Base-by-base conservation (phyloP, 306 rosid species). In the Styphnolobium japonicum region DNA sequence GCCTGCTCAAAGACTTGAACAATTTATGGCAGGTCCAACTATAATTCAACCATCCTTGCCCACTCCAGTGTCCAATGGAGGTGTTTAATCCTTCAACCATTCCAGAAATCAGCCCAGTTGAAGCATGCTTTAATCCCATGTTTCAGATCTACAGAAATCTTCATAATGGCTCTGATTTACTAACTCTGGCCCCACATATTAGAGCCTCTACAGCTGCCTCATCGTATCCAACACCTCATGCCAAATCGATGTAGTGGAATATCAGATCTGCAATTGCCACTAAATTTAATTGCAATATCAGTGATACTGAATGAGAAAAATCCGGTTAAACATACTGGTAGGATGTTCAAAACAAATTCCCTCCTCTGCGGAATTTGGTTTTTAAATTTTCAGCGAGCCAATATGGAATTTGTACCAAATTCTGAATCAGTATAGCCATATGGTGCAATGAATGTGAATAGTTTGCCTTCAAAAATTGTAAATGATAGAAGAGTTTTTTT, bases 1-100 rank as follows among this genome's bases (percentile, higher is more conserved):
- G 42, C 39, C 81, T 23, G 52, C 73, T 51, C 34, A 60, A 57
- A 34, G 65, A 34, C 70, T 43, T 10, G 64, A 56, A 36, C 78
- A 68, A 51, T 51, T 5, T 70, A 16, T 0, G 27, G 31, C 10
- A 23, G 31, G 43, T 67, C 67, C 67, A 4, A 12, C 23, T 23
- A 6, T 53, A 5, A 46, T n/a, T 40, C 19, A 7, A 10, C 57
- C 82, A 39, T 6, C 29, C 37, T 18, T 67, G 45, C 4, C 68
- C 75, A 67, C 51, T 27, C 58, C 14, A 16, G 15, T n/a, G 16
- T 27, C 58, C 14, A 16, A 19, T n/a, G 16, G 18, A 10, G 78
- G 51, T 15, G 62, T 55, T 22, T 53, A 66, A 45, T 66, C 19
- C 71, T 23, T 10, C 83, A 23, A 10, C 53, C 51, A 5, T 22